phyloP scores from a whole-genome alignment of 345 rosid species.

The Eucalyptus albens region DNA sequence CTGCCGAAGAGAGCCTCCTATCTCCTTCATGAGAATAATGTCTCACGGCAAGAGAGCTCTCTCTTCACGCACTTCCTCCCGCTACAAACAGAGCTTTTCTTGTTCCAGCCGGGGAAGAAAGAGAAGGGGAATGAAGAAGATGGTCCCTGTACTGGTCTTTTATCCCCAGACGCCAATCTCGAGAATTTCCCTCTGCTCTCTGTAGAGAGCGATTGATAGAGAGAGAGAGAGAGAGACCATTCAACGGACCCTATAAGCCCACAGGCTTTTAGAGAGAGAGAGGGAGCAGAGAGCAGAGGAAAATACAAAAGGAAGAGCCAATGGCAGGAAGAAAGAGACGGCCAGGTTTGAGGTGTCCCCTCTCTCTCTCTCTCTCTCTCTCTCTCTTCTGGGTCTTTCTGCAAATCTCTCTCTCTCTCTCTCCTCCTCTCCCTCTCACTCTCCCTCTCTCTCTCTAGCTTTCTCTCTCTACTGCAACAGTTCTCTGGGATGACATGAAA shows the following conservation, averaged over 20 bases:
- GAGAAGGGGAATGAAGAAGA: background rate
- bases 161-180: slow-evolving; percentile 33
- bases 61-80: background rate
- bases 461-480: slow-evolving; percentile 10
- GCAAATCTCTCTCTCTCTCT: background rate
- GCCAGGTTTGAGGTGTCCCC: background rate
- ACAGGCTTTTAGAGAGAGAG: background rate
- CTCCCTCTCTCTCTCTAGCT: background rate
- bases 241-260: background rate
- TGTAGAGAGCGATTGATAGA: background rate
- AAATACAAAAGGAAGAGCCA: background rate
- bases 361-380: background rate
- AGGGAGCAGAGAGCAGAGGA: background rate
- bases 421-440: background rate
- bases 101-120: background rate
- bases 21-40: slow-evolving; percentile 22
- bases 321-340: background rate
- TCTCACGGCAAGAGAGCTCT: background rate
- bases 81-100: background rate
- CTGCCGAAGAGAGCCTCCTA: slow-evolving; percentile 43
- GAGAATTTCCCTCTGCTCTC: slow-evolving; percentile 14
- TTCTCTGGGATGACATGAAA: background rate
- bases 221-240: background rate
- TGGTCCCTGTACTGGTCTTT: slow-evolving; percentile 6
- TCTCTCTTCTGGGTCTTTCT: background rate